A percentile compares a stretch with the other conserved stretches of the same genome.
Evolutionary conservation across 306 rosid species (phyloP).

Genomic region (Trifolium fragiferum): DNA sequence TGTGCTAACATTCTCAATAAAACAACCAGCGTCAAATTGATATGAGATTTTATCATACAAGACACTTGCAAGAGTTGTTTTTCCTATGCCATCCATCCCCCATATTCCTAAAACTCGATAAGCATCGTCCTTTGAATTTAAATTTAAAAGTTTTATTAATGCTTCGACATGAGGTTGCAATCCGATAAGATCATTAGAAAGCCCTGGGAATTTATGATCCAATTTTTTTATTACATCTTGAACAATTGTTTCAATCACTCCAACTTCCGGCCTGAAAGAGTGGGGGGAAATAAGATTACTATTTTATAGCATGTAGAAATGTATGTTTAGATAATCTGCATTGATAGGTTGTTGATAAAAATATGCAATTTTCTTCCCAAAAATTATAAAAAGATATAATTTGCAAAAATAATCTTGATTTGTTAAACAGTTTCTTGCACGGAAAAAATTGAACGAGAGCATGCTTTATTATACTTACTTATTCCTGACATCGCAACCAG

Average conservation of each 20-base stretch:
- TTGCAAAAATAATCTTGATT: too few species aligned
- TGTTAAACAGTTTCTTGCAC: too few species aligned
- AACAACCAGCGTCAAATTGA: constrained; percentile 23
- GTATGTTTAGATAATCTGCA: too few species aligned
- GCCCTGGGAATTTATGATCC: background rate
- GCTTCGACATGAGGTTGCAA: background rate
- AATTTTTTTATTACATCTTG: background rate
- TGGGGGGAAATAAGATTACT: background rate
- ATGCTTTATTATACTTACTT: background rate
- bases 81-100: background rate
- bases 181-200: background rate
- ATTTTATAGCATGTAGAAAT: background rate
- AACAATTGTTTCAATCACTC: background rate
- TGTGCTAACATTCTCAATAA: background rate
- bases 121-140: background rate
- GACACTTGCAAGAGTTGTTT: background rate
- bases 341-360: too few species aligned
- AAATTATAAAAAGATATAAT: too few species aligned
- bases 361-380: too few species aligned
- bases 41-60: constrained; percentile 24
- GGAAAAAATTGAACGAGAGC: background rate
- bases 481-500: background rate
- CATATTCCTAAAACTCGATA: background rate
- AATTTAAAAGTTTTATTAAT: background rate
- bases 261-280: background rate